phyloP scores from a whole-genome alignment of 2,329 filamentous ascomycete genomes.

The Epichloe typhina region DNA sequence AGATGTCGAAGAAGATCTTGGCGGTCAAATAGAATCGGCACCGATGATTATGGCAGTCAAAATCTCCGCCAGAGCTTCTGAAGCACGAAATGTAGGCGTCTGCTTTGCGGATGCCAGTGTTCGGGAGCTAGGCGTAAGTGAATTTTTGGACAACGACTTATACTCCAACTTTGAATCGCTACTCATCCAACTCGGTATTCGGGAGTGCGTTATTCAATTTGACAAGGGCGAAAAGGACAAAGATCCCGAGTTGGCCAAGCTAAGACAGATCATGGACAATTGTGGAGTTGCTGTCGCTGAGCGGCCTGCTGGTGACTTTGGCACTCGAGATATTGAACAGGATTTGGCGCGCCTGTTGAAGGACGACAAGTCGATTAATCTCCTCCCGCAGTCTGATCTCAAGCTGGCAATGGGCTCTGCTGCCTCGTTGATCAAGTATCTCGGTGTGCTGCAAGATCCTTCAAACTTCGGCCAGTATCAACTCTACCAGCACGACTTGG shows the following conservation, averaged over 20 bases:
- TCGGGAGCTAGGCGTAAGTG: constrained; percentile 86
- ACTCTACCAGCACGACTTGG: constrained; percentile 90
- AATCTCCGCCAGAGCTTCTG: constrained; percentile 72
- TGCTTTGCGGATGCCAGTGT: constrained; percentile 98
- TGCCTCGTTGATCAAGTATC: constrained; percentile 85
- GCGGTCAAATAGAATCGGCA: constrained; percentile 71
- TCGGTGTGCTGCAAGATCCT: constrained; percentile 77
- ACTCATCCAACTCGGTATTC: constrained; percentile 89
- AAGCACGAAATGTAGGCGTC: constrained; percentile 78
- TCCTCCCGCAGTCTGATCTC: constrained; percentile 78
- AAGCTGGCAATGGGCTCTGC: constrained; percentile 95
- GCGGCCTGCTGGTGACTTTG: constrained; percentile 63
- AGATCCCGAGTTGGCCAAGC: constrained; percentile 76
- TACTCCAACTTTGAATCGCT: constrained; percentile 97
- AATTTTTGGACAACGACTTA: constrained; percentile 96
- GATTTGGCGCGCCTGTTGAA: constrained; percentile 79
- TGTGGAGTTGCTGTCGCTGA: constrained; percentile 87
- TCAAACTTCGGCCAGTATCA: constrained; percentile 97
- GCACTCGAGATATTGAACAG: constrained; percentile 85
- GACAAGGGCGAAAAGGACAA: constrained; percentile 73
- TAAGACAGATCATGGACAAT: constrained; percentile 79
- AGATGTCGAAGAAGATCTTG: constrained; percentile 91
- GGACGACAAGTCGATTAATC: constrained; percentile 65
- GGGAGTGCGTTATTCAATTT: constrained; percentile 77
- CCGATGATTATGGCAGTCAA: constrained; percentile 95